Evolutionary conservation across 208 protist species (phyloP).

Genomic region (Leishmania mexicana): DNA sequence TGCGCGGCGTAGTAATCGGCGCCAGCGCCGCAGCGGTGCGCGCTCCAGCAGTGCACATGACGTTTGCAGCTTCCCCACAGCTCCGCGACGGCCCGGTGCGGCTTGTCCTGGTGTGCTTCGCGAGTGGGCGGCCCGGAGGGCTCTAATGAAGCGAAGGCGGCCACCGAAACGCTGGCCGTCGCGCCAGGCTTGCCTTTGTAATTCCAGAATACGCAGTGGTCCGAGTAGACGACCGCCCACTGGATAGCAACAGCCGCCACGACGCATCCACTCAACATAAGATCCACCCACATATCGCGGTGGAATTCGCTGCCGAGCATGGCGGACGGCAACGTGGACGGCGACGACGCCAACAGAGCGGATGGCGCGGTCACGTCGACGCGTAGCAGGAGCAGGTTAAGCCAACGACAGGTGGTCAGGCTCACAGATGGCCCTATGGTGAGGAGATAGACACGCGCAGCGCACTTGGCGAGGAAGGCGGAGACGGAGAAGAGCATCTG

Average conservation of each 20-base stretch:
- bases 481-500: slow-evolving; percentile 27
- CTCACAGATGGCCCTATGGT: neutral
- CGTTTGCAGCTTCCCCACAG: slow-evolving; percentile 5
- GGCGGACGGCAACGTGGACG: neutral
- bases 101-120: neutral
- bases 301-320: neutral
- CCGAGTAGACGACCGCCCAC: slow-evolving; percentile 23
- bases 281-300: slow-evolving; percentile 20
- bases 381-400: slow-evolving; percentile 11
- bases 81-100: neutral
- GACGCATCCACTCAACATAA: slow-evolving; percentile 17
- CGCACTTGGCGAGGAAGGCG: slow-evolving; percentile 36
- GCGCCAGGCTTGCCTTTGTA: neutral
- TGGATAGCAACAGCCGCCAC: slow-evolving; percentile 14
- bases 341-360: neutral
- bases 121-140: neutral
- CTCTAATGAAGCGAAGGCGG: neutral
- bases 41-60: slow-evolving; percentile 17
- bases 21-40: slow-evolving; percentile 49
- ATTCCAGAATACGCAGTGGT: slow-evolving; percentile 4
- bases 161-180: neutral
- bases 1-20: slow-evolving; percentile 57
- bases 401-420: neutral
- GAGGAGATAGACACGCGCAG: slow-evolving; percentile 13
- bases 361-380: neutral